Percentiles rank a stretch among this genome's conserved stretches.
Evolutionary conservation across 2,329 filamentous ascomycete species (phyloP).

Genomic region (Talaromyces marneffei): DNA sequence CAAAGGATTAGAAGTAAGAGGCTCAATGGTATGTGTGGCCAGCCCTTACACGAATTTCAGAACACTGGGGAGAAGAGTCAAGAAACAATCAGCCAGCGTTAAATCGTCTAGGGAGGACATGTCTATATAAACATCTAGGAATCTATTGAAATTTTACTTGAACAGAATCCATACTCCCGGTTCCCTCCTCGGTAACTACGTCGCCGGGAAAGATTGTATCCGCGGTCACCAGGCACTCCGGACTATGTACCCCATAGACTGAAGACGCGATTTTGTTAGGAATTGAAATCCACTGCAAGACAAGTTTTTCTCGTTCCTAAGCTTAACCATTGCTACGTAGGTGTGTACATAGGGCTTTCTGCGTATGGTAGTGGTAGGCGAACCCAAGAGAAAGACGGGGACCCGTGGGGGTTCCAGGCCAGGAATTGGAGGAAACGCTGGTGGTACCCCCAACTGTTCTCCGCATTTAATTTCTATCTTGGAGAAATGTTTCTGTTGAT

Average conservation of each 20-base stretch:
- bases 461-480: not conserved
- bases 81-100: constrained; percentile 1
- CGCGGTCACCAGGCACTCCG: not conserved
- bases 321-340: not conserved
- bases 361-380: not conserved
- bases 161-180: too few species aligned
- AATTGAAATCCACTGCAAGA: not conserved
- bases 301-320: not conserved
- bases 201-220: not conserved
- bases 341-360: not conserved
- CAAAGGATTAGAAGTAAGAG: too few species aligned
- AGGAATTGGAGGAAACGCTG: not conserved
- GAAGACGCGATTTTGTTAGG: not conserved
- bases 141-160: too few species aligned
- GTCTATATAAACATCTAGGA: not conserved
- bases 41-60: not conserved
- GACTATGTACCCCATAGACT: not conserved
- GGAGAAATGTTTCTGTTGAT: not conserved
- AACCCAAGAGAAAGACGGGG: not conserved
- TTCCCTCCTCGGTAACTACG: not conserved
- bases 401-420: not conserved
- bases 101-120: not conserved
- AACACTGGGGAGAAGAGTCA: not conserved
- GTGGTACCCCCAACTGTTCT: not conserved
- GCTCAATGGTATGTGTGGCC: not conserved